These are phyloP conservation scores for Ilyonectria sp. DNA, from an alignment of 2,329 filamentous ascomycete species.

Conservation along the genomic window DNA sequence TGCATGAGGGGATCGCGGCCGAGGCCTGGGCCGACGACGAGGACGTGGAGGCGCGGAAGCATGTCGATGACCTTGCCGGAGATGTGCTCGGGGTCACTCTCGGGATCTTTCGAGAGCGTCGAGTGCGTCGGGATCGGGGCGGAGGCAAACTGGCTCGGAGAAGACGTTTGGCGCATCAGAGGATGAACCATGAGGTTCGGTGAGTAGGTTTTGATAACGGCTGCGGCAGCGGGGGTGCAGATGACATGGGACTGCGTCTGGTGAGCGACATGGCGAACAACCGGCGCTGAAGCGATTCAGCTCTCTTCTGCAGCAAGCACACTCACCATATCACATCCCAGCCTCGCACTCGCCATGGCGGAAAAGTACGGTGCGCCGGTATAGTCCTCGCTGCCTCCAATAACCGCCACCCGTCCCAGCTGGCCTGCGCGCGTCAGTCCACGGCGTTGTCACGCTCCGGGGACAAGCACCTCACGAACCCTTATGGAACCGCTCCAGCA, in stretches of 20 bases:
- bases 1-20: conserved; percentile 94
- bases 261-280: conserved; percentile 13
- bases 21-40: conserved; percentile 93
- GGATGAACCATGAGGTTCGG: conserved; percentile 99
- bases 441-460: conserved; percentile 24
- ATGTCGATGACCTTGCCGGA: conserved; percentile 81
- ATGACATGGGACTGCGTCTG: conserved; percentile 85
- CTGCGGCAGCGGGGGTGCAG: conserved; percentile 88
- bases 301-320: not conserved
- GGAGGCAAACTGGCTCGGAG: conserved; percentile 59
- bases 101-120: conserved; percentile 52
- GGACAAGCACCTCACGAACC: conserved; percentile 65
- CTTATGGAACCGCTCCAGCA: conserved; percentile 97
- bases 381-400: conserved; percentile 96
- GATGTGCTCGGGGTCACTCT: conserved; percentile 72
- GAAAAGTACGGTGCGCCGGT: conserved; percentile 98
- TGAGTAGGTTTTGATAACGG: conserved; percentile 97
- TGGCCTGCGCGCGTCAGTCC: conserved; percentile 75
- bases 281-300: not conserved
- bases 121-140: conserved; percentile 48
- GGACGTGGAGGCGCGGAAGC: conserved; percentile 88
- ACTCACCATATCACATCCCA: conserved; percentile 90
- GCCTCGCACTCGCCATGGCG: conserved; percentile 92
- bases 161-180: conserved; percentile 83
- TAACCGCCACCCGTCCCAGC: conserved; percentile 91